Evolutionary conservation across 2,329 filamentous ascomycete species (phyloP), one percentile per base, ranked within the genome.

Genomic region (Plectosphaerella plurivora): DNA sequence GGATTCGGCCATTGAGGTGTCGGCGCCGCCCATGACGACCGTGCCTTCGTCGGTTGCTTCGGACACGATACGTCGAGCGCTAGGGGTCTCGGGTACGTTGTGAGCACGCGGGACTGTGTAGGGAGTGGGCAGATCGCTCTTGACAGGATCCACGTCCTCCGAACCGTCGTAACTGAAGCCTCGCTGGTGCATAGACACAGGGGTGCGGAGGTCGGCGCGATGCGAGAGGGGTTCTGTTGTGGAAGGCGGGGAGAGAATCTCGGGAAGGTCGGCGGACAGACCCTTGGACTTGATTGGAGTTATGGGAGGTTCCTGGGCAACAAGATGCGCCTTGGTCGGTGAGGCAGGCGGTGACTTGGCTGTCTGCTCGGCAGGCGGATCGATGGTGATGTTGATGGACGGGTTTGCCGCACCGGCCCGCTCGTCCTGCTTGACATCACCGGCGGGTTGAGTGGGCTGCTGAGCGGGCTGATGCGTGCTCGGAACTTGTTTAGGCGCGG

Each of bases 321-420:
- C 28, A 12, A 33, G 28, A 33, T 9, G 28, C 11, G 28, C 28
- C 28, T 33, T 33, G 28, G 28, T 33, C 28, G 28, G 28, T 2
- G 28, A 33, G 28, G 28, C 28, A 12, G 28, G 28, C 28, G 28
- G 28, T 33, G 28, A 33, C 18, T 46, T 16, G 44, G 25, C 50
- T 22, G 36, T 24, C 2, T 56, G 47, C 1, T 54, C 52, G 22
- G 33, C 18, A 4, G 55, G 54, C 6, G 49, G 51, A 1, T 51
- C 37, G 12, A 51, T 47, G 33, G 45, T 49, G 33, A 55, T 51
- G 20, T 55, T 49, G 6, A 58, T 55, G 5, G 55, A 51, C 22
- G 52, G 28, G 7, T 33, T 33, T 33, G 28, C 7, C 9, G 28
- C 28, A 12, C 2, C 28, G 11, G 28, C 28, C 11, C 11, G 28